A percentile compares a stretch with the other conserved stretches of the same genome.
Conservation (phyloP, 441 rosid genomes). For the Syzygium syzygioides region DNA sequence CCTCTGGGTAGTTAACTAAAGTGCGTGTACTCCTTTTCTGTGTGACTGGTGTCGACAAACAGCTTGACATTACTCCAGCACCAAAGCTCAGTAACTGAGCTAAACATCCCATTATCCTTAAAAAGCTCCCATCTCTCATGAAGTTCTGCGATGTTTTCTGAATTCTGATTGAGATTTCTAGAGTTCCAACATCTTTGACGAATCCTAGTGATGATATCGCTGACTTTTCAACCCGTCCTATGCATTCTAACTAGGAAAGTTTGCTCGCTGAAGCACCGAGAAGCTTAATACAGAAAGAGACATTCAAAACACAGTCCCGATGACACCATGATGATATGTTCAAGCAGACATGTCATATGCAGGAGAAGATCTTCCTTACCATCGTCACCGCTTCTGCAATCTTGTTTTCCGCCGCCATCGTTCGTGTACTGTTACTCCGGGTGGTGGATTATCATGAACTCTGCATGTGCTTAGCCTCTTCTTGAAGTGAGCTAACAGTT, state of each 20-base stretch:
- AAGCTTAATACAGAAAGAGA: not conserved
- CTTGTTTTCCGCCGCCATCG: not conserved
- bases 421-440: not conserved
- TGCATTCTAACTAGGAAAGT: not conserved
- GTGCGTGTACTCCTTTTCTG: not conserved
- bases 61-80: not conserved
- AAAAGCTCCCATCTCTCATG: not conserved
- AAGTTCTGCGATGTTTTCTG: not conserved
- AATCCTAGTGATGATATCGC: not conserved
- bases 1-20: not conserved
- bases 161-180: not conserved
- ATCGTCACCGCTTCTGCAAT: not conserved
- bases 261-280: not conserved
- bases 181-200: not conserved
- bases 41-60: not conserved
- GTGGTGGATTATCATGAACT: constrained; percentile 4
- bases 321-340: not conserved
- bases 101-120: not conserved
- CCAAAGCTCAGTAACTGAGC: not conserved
- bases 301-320: not conserved
- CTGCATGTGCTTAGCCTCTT: not conserved
- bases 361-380: constrained; percentile 2
- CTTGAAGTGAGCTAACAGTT: not conserved
- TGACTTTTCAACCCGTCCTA: not conserved
- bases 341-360: not conserved